Conservation (phyloP, 805 yeast genomes). For the Metschnikowia cerradonensis region DNA sequence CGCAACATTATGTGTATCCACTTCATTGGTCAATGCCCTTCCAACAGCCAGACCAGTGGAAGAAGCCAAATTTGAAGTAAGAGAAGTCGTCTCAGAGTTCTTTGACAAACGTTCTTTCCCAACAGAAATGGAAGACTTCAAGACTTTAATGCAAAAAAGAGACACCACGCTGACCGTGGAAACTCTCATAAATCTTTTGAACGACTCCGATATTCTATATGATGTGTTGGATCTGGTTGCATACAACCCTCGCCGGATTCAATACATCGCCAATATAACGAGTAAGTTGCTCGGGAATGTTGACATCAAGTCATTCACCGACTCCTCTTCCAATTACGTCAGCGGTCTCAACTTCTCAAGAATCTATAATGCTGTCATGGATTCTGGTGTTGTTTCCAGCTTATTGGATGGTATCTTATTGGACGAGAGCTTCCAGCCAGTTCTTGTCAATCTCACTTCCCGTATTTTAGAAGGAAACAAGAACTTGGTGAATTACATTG, state of each 20-base stretch:
- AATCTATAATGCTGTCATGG: conserved; percentile 21
- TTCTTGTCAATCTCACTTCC: conserved; percentile 28
- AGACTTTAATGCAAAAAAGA: conserved; percentile 13
- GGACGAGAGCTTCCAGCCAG: conserved; percentile 31
- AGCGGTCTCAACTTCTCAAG: conserved; percentile 17
- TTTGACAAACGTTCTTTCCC: conserved; percentile 6
- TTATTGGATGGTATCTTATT: conserved; percentile 36
- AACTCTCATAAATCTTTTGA: conserved; percentile 22
- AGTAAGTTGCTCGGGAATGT: conserved; percentile 17
- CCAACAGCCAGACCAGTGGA: conserved; percentile 22
- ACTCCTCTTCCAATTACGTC: conserved; percentile 5
- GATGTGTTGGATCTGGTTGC: conserved; percentile 34
- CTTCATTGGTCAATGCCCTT: conserved; percentile 16
- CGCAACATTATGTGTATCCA: conserved; percentile 8
- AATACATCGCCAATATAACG: conserved; percentile 31
- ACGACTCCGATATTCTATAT: conserved; percentile 33
- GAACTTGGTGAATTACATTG: conserved; percentile 20
- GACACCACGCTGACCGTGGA: conserved; percentile 24
- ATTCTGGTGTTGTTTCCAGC: conserved; percentile 34
- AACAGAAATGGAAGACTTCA: conserved; percentile 14
- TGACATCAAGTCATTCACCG: conserved; percentile 10
- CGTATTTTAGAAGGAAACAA: conserved; percentile 31
- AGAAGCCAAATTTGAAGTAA: conserved; percentile 9
- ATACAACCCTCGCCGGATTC: conserved; percentile 25
- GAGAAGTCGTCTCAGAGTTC: conserved; percentile 5